phyloP scores from a whole-genome alignment of 1,139 yeast species.

The Nakaseomyces sp. region DNA sequence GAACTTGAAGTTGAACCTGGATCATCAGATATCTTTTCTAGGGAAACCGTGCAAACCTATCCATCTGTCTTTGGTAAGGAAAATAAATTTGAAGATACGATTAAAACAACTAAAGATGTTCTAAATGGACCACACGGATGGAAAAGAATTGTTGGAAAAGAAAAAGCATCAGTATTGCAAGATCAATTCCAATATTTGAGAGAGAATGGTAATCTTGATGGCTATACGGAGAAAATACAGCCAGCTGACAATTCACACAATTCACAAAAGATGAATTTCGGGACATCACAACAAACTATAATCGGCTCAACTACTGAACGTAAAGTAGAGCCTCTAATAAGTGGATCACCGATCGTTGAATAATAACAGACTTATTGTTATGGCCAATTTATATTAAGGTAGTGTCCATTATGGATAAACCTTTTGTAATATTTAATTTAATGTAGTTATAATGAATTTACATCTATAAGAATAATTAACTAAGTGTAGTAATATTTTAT shows the following conservation, averaged over 20 bases:
- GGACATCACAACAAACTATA: neutral
- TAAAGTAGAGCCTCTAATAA: neutral
- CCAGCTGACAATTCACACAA: slow-evolving; percentile 6
- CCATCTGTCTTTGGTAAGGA: slow-evolving; percentile 27
- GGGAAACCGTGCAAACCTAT: slow-evolving; percentile 35
- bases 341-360: slow-evolving; percentile 1
- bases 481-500: neutral
- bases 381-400: too few relatives aligned
- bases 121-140: slow-evolving; percentile 21
- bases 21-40: slow-evolving; percentile 73
- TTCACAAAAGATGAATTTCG: slow-evolving; percentile 13
- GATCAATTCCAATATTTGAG: slow-evolving; percentile 9
- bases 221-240: neutral
- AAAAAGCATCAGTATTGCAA: neutral
- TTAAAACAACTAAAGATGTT: slow-evolving; percentile 14
- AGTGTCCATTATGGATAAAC: neutral
- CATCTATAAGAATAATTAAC: neutral
- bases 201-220: slow-evolving; percentile 14
- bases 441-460: neutral
- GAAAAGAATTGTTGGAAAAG: slow-evolving; percentile 16
- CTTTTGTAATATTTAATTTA: neutral
- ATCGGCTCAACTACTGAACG: slow-evolving; percentile 11
- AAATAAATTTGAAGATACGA: slow-evolving; percentile 17
- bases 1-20: slow-evolving; percentile 71
- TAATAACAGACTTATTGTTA: neutral